Evolutionary conservation across 2,329 filamentous ascomycete species (phyloP), one percentile per base, ranked within the genome.

Genomic region (Fonsecaea pedrosoi): DNA sequence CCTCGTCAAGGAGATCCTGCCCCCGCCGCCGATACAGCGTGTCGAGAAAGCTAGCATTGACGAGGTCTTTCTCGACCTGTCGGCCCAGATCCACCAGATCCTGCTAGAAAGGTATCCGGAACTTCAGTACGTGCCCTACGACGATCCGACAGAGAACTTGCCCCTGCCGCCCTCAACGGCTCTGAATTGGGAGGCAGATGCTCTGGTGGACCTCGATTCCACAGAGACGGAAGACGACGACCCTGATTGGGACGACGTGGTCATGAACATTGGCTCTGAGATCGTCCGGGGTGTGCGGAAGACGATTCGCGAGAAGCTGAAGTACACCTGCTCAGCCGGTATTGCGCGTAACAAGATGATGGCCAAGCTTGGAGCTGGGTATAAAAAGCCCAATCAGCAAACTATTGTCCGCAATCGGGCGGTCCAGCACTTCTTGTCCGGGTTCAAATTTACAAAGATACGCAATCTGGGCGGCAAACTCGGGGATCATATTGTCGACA

Each of bases 191-290:
- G 82, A 89, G 68, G 86, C 90, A 0, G 92, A 97, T 80, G 90
- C 88, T n/a, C 81, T 96, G 63, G 83, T 96, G 15, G 92, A 94
- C 75, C 81, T 97, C 57, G 89, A 95, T 71, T 83, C 87, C 45
- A 82, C 83, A 30, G 87, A 93, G 68, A 86, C 86, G 10, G 94
- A 96, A 77, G 86, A 89, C 21, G 85, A 90, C 72, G 90, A 96
- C 74, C 92, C 92, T 0, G 95, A 99, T 79, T 99, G 95, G 95
- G 94, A 99, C 77, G 95, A 99, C 81, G 85, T 98, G 71, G 91
- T 87, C 15, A 91, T 96, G 76, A 83, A 92, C 35, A 87, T 97
- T 74, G 95, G 91, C 0, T 94, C 93, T 1, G 93, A 97, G 75
- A 95, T 98, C 73, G 88, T 97, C 38, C 87, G 92, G 21, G 84